A percentile compares a stretch with the other conserved stretches of the same genome.
Evolutionary conservation across 2,329 filamentous ascomycete genomes (phyloP).

Genomic region (Hypoxylon sp.): DNA sequence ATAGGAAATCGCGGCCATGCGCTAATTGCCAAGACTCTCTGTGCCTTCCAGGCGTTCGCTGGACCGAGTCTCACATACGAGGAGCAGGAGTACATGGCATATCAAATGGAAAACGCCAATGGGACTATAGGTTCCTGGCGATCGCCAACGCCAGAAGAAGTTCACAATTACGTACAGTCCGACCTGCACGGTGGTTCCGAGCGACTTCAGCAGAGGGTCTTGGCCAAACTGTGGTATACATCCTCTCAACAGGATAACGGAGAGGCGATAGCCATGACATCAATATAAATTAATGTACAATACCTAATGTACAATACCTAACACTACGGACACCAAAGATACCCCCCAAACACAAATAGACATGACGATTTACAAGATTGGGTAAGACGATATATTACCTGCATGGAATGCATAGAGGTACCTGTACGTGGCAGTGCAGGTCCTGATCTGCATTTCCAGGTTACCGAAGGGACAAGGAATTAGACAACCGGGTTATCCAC

Average conservation of each 20-base stretch:
- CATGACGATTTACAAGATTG: not conserved
- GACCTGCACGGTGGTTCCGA: constrained; percentile 45
- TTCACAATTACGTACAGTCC: constrained; percentile 47
- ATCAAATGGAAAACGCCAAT: constrained; percentile 41
- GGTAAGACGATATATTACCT: too few species aligned
- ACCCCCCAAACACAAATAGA: not conserved
- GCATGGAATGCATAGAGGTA: too few species aligned
- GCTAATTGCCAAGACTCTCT: constrained; percentile 58
- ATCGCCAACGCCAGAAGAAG: constrained; percentile 52
- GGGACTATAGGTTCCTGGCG: constrained; percentile 45
- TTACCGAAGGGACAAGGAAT: constrained; percentile 2
- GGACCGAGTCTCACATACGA: constrained; percentile 58
- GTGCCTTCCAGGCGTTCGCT: constrained; percentile 65
- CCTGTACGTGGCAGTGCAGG: not conserved
- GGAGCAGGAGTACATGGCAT: constrained; percentile 40
- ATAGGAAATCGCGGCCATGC: constrained; percentile 50
- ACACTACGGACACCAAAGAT: not conserved
- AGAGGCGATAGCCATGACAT: not conserved
- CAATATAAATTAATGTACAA: constrained; percentile 14
- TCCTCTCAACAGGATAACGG: constrained; percentile 7
- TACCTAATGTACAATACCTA: not conserved
- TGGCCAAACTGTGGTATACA: constrained; percentile 19
- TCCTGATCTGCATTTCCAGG: not conserved
- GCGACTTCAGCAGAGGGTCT: constrained; percentile 42
- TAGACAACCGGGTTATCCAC: not conserved